Conservation (phyloP, 208 protist species). For the Trypanosoma cruzi region DNA sequence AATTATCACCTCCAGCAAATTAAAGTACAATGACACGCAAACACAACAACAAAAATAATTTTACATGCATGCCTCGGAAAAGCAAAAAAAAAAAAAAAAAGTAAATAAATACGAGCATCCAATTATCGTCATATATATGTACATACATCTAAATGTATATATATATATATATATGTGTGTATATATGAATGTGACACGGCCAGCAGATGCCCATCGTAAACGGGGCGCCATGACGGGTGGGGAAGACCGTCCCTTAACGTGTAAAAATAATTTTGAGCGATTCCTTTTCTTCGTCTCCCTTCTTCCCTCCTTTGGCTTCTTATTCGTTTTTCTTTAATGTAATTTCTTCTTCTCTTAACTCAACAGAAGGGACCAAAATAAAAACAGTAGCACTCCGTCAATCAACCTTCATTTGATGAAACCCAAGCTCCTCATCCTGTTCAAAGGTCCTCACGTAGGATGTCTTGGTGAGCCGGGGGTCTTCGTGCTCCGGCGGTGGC, state of each 20-base stretch:
- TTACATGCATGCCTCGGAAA: too few relatives aligned
- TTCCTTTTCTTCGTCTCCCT: neutral
- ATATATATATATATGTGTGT: too few relatives aligned
- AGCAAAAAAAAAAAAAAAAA: slow-evolving; percentile 1
- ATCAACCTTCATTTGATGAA: slow-evolving; percentile 75
- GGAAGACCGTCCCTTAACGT: neutral
- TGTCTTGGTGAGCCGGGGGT: slow-evolving; percentile 78
- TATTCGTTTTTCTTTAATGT: neutral
- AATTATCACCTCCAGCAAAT: too few relatives aligned
- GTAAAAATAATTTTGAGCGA: neutral
- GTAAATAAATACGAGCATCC: neutral
- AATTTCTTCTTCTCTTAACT: neutral
- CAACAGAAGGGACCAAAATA: neutral
- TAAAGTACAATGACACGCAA: too few relatives aligned
- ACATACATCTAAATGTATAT: neutral
- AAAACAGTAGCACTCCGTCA: slow-evolving; percentile 11
- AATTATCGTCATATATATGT: slow-evolving; percentile 5
- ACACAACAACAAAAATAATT: too few relatives aligned
- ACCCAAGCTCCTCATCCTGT: slow-evolving; percentile 94
- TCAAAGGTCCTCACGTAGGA: slow-evolving; percentile 89
- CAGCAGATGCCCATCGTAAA: neutral
- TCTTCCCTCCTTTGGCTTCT: neutral
- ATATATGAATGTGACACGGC: too few relatives aligned
- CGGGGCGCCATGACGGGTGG: neutral
- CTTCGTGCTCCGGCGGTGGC: slow-evolving; percentile 78